These are phyloP conservation scores for Vararia minispora DNA, from an alignment of 768 basidiomycete species.

Conservation along the genomic window DNA sequence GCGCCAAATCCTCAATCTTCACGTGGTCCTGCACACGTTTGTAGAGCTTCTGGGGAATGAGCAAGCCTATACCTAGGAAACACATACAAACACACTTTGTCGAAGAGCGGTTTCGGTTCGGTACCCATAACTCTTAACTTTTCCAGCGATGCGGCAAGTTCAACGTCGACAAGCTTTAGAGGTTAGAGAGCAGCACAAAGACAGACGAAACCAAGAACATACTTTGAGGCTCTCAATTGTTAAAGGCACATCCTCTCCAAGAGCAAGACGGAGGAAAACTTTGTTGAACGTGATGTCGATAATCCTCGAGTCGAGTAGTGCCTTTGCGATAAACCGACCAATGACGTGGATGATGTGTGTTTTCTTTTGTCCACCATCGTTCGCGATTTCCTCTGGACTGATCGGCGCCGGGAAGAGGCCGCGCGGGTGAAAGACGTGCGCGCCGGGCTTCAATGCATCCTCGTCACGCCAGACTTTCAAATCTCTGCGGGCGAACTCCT, in stretches of 20 bases:
- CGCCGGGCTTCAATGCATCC: conserved; percentile 45
- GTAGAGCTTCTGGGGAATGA: conserved; percentile 5
- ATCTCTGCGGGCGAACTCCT: conserved; percentile 84
- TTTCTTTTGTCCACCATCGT: conserved; percentile 70
- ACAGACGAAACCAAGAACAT: conserved; percentile 12
- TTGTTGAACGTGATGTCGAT: conserved; percentile 94
- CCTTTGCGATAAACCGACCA: conserved; percentile 95
- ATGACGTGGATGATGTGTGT: conserved; percentile 82
- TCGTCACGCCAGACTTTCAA: conserved; percentile 89
- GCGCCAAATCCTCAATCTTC: conserved; percentile 74
- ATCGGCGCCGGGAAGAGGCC: conserved; percentile 89
- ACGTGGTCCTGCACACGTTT: conserved; percentile 44
- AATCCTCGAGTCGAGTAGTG: conserved; percentile 93
- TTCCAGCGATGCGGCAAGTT: conserved; percentile 75
- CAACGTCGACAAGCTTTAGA: conserved; percentile 67
- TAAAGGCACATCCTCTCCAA: conserved; percentile 78
- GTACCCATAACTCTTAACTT: conserved; percentile 62
- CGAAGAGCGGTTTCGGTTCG: conserved; percentile 18
- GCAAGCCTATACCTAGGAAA: not conserved
- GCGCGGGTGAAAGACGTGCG: conserved; percentile 73
- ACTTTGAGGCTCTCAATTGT: conserved; percentile 80
- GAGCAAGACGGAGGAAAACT: conserved; percentile 83
- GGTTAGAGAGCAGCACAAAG: not conserved
- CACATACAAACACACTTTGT: conserved; percentile 25
- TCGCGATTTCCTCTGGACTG: conserved; percentile 52